A percentile compares a stretch with the other conserved stretches of the same genome.
Evolutionary conservation across 441 rosid genomes (phyloP).

Genomic region (Gossypium laxum): DNA sequence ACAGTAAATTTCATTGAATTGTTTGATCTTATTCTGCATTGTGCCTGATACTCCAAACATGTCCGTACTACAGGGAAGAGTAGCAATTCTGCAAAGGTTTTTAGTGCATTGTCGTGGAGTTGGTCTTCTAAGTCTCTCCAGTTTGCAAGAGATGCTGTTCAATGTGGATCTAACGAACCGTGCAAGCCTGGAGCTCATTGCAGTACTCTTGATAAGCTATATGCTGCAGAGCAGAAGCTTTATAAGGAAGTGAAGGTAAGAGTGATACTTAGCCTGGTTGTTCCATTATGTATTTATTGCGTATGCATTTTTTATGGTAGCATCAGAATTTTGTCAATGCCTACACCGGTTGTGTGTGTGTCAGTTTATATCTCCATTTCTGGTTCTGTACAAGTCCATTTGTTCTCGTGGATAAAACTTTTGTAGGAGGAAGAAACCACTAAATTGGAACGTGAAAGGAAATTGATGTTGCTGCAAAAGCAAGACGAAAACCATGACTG

Average conservation of each 20-base stretch:
- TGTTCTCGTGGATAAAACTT: background rate
- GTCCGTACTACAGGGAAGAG: conserved; percentile 49
- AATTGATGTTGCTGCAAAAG: conserved; percentile 49
- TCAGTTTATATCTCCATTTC: conserved; percentile 6
- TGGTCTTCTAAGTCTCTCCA: conserved; percentile 82
- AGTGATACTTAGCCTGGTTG: conserved; percentile 7
- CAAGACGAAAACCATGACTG: conserved; percentile 53
- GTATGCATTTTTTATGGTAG: background rate
- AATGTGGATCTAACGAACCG: conserved; percentile 44
- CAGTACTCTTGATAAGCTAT: conserved; percentile 64
- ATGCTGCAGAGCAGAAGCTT: conserved; percentile 65
- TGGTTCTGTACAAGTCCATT: background rate
- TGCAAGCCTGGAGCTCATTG: conserved; percentile 84
- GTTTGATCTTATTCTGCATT: background rate
- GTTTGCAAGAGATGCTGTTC: conserved; percentile 32
- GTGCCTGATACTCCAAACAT: background rate
- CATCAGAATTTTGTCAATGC: background rate
- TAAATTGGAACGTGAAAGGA: conserved; percentile 64
- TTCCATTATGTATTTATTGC: conserved; percentile 17
- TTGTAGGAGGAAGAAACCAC: conserved; percentile 64
- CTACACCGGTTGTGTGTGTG: background rate
- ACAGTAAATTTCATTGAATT: background rate
- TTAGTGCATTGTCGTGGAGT: conserved; percentile 81
- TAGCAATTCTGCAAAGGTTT: conserved; percentile 75
- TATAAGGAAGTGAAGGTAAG: conserved; percentile 71